Conservation (phyloP, 2,329 filamentous ascomycete species). For the Onygenales sp. region DNA sequence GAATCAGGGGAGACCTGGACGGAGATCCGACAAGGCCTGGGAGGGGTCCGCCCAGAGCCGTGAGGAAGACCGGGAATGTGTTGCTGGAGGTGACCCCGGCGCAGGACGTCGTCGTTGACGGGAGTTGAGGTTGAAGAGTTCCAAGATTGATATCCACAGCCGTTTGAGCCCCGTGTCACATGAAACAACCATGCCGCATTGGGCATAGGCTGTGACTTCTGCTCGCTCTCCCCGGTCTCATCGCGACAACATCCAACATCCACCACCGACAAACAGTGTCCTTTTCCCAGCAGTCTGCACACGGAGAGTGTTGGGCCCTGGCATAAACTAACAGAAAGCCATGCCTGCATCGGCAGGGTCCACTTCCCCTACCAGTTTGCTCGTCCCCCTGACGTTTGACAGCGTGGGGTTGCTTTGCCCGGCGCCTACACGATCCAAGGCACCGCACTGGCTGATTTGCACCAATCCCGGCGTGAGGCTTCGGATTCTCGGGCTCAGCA, state of each 20-base stretch:
- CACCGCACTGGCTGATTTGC: background rate
- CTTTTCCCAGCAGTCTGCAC: background rate
- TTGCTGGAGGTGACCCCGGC: too few relatives aligned
- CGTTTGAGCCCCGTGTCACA: constrained; percentile 3
- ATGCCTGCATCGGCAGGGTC: background rate
- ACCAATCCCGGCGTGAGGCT: background rate
- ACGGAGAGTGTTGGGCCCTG: background rate
- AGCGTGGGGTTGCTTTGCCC: background rate
- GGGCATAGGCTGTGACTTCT: background rate
- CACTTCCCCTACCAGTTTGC: background rate
- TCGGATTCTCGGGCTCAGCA: too few relatives aligned
- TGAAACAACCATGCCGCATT: constrained; percentile 1
- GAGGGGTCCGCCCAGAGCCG: too few relatives aligned
- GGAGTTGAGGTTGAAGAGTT: too few relatives aligned
- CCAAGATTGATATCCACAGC: background rate
- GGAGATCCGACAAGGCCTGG: too few relatives aligned
- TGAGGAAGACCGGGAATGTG: too few relatives aligned
- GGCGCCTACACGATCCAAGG: constrained; percentile 1
- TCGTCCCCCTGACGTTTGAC: background rate
- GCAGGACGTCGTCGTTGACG: too few relatives aligned
- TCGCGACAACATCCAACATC: background rate
- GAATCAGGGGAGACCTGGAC: too few relatives aligned
- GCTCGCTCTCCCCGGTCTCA: background rate
- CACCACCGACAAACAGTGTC: background rate
- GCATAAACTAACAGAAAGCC: background rate